Evolutionary conservation across 768 basidiomycete genomes (phyloP).

Genomic region (Xerocomellus intermedius): DNA sequence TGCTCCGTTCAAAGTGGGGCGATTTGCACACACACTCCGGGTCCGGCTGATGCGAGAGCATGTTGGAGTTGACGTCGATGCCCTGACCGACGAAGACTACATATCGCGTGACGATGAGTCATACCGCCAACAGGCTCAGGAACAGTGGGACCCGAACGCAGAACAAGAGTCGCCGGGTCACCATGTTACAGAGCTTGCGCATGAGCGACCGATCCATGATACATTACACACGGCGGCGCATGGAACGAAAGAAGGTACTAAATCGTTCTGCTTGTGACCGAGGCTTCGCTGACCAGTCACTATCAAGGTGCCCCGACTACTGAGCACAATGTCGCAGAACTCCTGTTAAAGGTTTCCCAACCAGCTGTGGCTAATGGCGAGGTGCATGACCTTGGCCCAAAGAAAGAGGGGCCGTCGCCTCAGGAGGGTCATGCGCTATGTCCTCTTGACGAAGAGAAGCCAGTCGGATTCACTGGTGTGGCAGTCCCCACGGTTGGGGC

Average conservation of each 20-base stretch:
- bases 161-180: slow-evolving; percentile 54
- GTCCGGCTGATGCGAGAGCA: slow-evolving; percentile 97
- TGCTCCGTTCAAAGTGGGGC: slow-evolving; percentile 90
- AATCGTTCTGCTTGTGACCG: background rate
- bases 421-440: slow-evolving; percentile 53
- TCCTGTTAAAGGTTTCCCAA: slow-evolving; percentile 37
- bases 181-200: slow-evolving; percentile 45
- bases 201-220: slow-evolving; percentile 32
- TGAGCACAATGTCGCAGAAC: slow-evolving; percentile 38
- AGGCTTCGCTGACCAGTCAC: slow-evolving; percentile 1
- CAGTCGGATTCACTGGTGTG: slow-evolving; percentile 57
- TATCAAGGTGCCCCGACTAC: slow-evolving; percentile 40
- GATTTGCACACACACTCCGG: slow-evolving; percentile 93
- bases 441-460: slow-evolving; percentile 49
- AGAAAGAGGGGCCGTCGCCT: slow-evolving; percentile 35
- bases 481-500: slow-evolving; percentile 72
- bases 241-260: slow-evolving; percentile 51
- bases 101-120: slow-evolving; percentile 51
- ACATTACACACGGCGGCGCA: slow-evolving; percentile 39
- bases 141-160: slow-evolving; percentile 70
- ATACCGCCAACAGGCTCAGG: slow-evolving; percentile 47
- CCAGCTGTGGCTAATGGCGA: slow-evolving; percentile 23
- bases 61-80: slow-evolving; percentile 91
- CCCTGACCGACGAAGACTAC: slow-evolving; percentile 73
- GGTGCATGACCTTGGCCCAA: background rate